Conservation (phyloP, 1,284 basidiomycete species). For the Puccinia horiana region DNA sequence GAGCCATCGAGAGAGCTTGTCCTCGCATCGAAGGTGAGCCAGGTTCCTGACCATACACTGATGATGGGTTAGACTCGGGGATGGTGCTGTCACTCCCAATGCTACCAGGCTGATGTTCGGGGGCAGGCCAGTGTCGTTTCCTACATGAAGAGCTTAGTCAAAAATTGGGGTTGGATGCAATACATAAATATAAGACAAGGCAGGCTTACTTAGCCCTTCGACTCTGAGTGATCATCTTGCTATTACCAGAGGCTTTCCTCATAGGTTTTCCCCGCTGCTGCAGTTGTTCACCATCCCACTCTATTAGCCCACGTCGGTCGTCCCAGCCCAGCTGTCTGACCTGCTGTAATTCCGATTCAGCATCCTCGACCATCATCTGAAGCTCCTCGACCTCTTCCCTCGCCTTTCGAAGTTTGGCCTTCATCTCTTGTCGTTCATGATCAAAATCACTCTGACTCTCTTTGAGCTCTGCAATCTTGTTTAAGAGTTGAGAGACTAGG, state of each 20-base stretch:
- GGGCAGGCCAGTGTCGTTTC: constrained; percentile 47
- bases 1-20: constrained; percentile 18
- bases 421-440: constrained; percentile 68
- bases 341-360: constrained; percentile 65
- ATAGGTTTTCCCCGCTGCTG: neutral
- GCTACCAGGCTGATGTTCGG: constrained; percentile 33
- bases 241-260: constrained; percentile 43
- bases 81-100: constrained; percentile 7
- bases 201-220: constrained; percentile 31
- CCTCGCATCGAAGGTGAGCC: constrained; percentile 44
- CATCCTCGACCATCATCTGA: constrained; percentile 69
- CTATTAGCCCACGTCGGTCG: constrained; percentile 33
- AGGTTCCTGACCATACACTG: neutral
- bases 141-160: neutral
- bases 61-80: neutral
- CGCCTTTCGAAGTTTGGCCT: constrained; percentile 67
- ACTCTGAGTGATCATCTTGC: constrained; percentile 45
- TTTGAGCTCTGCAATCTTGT: constrained; percentile 77
- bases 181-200: neutral
- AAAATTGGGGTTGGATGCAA: neutral
- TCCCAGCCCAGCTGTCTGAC: constrained; percentile 59
- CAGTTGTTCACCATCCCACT: constrained; percentile 18
- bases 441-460: constrained; percentile 71
- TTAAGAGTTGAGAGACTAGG: constrained; percentile 70
- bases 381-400: constrained; percentile 72